Percentiles rank a stretch among this genome's conserved stretches.
Conservation (phyloP, 23 red algal species). For the Gracilaria gracilis region DNA sequence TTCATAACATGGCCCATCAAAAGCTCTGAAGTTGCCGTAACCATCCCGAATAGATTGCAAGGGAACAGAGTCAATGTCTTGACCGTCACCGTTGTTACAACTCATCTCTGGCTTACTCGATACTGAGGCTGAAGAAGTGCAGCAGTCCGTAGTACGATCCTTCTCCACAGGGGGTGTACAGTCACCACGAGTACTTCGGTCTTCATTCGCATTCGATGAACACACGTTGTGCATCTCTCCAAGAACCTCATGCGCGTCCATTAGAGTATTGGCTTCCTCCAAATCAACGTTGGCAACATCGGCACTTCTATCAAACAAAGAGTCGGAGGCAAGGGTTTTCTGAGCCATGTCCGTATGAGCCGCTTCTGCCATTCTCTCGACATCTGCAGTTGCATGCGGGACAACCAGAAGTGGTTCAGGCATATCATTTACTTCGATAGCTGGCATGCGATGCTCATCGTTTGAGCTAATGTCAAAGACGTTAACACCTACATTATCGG, state of each 20-base stretch:
- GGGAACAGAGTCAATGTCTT: neutral
- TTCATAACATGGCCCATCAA: neutral
- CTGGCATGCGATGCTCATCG: slow-evolving; percentile 17
- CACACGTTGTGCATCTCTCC: slow-evolving; percentile 47
- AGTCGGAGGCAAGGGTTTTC: slow-evolving; percentile 3
- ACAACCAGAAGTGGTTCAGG: slow-evolving; percentile 12
- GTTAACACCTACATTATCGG: neutral
- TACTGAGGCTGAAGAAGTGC: slow-evolving; percentile 16
- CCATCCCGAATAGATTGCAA: neutral
- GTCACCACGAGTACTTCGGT: neutral
- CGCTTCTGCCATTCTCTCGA: slow-evolving; percentile 19
- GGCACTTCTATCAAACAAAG: slow-evolving; percentile 35
- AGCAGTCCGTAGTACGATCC: neutral
- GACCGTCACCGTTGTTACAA: neutral
- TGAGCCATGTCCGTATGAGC: slow-evolving; percentile 24
- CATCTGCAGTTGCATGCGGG: slow-evolving; percentile 13
- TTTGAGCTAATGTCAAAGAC: slow-evolving; percentile 17
- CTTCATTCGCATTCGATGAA: slow-evolving; percentile 18
- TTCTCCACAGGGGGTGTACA: neutral
- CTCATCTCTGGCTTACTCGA: slow-evolving; percentile 17
- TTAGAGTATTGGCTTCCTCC: slow-evolving; percentile 30
- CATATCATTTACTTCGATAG: slow-evolving; percentile 6
- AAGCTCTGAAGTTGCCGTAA: neutral
- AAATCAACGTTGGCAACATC: slow-evolving; percentile 28
- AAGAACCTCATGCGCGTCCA: slow-evolving; percentile 43